Evolutionary conservation across 768 basidiomycete species (phyloP), one percentile per base, ranked within the genome.

Genomic region (Termitomyces sp.): DNA sequence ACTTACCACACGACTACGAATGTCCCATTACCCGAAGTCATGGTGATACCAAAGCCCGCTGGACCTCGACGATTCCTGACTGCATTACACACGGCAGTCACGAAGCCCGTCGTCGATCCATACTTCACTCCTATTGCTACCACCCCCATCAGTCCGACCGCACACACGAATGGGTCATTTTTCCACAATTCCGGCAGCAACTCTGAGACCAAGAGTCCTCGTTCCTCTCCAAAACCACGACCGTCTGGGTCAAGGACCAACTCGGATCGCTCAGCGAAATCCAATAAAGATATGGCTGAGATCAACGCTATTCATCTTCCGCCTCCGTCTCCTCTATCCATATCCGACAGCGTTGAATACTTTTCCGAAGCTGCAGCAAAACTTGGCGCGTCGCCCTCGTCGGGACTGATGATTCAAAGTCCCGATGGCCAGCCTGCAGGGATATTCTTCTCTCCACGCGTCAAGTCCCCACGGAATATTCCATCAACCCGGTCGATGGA

Each of bases 21-120:
- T 63, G 65, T 73, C 22, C 74, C 78, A 15, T 68, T 89, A 11
- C 88, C 97, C 1, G 97, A 99, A 62, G 84, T 99, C 27, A 91
- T 98, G 81, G 92, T 99, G 60, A 88, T 98, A 36, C 96, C 95
- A 20, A 99, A 98, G 71, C 96, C 96, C 10, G 95, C 91, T 16
- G 96, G 97, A 5, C 97, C 97, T 7, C 84, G 96, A 36, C 85
- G 96, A 9, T 87, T 98, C 62, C 75, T 99, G 60, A 95, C 94
- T 20, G 89, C 94, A 23, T 75, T 99, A 16, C 89, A 96, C 66
- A 98, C 92, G 4, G 94, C 94, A 1, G 79, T 91, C 46, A 89
- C 83, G 9, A 90, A 86, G 60, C 95, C 97, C 0, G 66, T 83
- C 11, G 84, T 99, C 29, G 96, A 99, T 66, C 91, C 95, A 0